These are phyloP conservation scores for Panaeolus papilionaceus DNA, from an alignment of 768 basidiomycete species.

Conservation along the genomic window DNA sequence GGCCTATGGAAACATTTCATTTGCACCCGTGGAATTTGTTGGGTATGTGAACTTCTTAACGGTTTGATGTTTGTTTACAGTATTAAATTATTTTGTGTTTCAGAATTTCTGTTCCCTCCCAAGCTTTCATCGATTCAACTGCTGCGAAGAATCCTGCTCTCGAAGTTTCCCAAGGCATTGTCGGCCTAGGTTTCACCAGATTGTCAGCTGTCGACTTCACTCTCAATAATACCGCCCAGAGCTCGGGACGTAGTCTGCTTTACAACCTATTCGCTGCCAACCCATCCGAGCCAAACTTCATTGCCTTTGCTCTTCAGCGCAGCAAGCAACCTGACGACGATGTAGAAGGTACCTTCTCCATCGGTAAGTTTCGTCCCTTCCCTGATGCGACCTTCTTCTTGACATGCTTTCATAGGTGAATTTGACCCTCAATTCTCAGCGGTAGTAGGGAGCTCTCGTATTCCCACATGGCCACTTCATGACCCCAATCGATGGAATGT, in stretches of 20 bases:
- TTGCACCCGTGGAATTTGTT: constrained; percentile 70
- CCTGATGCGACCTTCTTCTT: not conserved
- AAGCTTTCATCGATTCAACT: constrained; percentile 74
- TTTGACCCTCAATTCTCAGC: constrained; percentile 65
- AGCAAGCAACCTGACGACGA: constrained; percentile 53
- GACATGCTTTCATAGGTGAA: constrained; percentile 55
- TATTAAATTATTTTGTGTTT: constrained; percentile 14
- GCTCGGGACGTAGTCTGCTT: constrained; percentile 71
- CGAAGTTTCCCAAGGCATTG: constrained; percentile 70
- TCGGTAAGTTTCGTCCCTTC: constrained; percentile 52
- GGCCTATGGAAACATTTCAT: constrained; percentile 70
- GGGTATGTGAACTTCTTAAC: constrained; percentile 50
- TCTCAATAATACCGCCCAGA: constrained; percentile 61
- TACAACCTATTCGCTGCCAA: constrained; percentile 79
- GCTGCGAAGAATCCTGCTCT: constrained; percentile 75
- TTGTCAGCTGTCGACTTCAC: constrained; percentile 74
- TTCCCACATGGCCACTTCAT: constrained; percentile 76
- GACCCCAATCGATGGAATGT: constrained; percentile 78
- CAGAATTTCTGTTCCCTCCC: constrained; percentile 68
- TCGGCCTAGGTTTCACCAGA: constrained; percentile 79
- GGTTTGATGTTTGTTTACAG: not conserved
- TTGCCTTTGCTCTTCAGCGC: constrained; percentile 77
- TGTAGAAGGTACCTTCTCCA: constrained; percentile 71
- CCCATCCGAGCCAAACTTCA: constrained; percentile 76
- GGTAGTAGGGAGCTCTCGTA: constrained; percentile 60